Percentiles rank a stretch among this genome's conserved stretches.
Evolutionary conservation across 176 grass and related monocot genomes (phyloP).

Genomic region (Eragrostis curvula): DNA sequence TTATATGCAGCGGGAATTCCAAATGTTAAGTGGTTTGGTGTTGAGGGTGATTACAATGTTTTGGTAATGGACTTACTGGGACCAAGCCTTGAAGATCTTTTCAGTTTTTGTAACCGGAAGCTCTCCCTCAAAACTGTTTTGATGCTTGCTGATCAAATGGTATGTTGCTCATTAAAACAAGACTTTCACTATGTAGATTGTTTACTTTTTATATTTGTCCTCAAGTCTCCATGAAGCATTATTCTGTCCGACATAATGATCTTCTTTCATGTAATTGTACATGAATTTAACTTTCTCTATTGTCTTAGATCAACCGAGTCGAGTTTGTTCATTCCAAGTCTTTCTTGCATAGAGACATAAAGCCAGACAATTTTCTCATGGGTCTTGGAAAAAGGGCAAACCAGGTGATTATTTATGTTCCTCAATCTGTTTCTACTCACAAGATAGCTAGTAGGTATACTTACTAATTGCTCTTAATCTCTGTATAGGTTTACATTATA

Average conservation of each 20-base stretch:
- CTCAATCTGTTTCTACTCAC: background rate
- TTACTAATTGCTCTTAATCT: slow-evolving; percentile 6
- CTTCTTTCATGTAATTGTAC: slow-evolving; percentile 11
- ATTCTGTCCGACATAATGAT: slow-evolving; percentile 14
- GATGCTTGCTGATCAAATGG: slow-evolving; percentile 96
- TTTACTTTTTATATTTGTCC: background rate
- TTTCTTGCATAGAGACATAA: slow-evolving; percentile 92
- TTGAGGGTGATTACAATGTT: slow-evolving; percentile 91
- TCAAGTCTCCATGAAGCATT: background rate
- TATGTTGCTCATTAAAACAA: slow-evolving; percentile 33
- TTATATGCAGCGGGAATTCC: slow-evolving; percentile 68
- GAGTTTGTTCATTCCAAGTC: slow-evolving; percentile 89
- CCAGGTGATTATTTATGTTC: slow-evolving; percentile 53
- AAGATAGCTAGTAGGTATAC: background rate
- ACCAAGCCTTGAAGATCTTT: slow-evolving; percentile 87
- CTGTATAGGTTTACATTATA: slow-evolving; percentile 75
- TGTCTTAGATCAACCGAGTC: slow-evolving; percentile 75
- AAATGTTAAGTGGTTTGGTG: slow-evolving; percentile 89
- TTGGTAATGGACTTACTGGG: slow-evolving; percentile 82
- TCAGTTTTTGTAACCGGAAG: slow-evolving; percentile 81
- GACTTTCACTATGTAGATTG: background rate
- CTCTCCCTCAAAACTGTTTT: slow-evolving; percentile 88
- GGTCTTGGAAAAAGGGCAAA: slow-evolving; percentile 86
- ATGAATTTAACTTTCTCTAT: slow-evolving; percentile 11
- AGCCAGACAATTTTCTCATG: slow-evolving; percentile 97